phyloP scores from a whole-genome alignment of 164 flowering plant genomes.

The Malania oleifera region DNA sequence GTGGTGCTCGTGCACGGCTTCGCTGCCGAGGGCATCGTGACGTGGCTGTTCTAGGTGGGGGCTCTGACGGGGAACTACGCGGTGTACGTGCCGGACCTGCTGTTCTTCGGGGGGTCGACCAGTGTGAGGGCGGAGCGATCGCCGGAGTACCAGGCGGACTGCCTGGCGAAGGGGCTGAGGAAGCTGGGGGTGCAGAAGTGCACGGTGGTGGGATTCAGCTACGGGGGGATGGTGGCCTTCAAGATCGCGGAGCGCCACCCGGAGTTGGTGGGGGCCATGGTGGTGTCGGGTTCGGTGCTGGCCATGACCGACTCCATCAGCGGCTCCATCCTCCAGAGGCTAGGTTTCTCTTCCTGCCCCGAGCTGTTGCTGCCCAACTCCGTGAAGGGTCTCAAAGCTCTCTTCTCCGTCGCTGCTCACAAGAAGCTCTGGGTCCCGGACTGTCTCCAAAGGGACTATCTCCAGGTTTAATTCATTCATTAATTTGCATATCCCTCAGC shows the following conservation, averaged over 20 bases:
- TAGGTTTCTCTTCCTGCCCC: conserved; percentile 64
- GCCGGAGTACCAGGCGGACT: conserved; percentile 65
- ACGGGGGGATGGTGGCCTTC: conserved; percentile 85
- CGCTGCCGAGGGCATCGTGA: conserved; percentile 78
- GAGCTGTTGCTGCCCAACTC: conserved; percentile 62
- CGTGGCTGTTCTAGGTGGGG: conserved; percentile 85
- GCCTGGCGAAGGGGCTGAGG: conserved; percentile 41
- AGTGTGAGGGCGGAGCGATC: conserved; percentile 49
- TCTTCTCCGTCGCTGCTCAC: conserved; percentile 54
- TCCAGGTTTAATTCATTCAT: no score
- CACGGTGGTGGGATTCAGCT: conserved; percentile 69
- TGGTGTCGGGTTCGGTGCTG: conserved; percentile 62
- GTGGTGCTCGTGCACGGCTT: conserved; percentile 75
- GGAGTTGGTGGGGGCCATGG: conserved; percentile 48
- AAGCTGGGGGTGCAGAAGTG: conserved; percentile 60
- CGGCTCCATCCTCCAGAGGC: conserved; percentile 23
- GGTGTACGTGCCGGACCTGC: conserved; percentile 74
- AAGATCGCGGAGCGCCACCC: conserved; percentile 66
- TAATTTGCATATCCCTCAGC: no score
- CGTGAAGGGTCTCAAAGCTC: conserved; percentile 67
- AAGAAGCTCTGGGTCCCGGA: conserved; percentile 77
- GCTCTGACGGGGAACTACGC: conserved; percentile 54
- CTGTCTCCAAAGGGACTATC: conserved; percentile 54
- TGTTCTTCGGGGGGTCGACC: conserved; percentile 68
- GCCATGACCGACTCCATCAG: conserved; percentile 67